These are phyloP conservation scores for Penicillium sp. DNA, from an alignment of 2,329 filamentous ascomycete species.

Conservation along the genomic window DNA sequence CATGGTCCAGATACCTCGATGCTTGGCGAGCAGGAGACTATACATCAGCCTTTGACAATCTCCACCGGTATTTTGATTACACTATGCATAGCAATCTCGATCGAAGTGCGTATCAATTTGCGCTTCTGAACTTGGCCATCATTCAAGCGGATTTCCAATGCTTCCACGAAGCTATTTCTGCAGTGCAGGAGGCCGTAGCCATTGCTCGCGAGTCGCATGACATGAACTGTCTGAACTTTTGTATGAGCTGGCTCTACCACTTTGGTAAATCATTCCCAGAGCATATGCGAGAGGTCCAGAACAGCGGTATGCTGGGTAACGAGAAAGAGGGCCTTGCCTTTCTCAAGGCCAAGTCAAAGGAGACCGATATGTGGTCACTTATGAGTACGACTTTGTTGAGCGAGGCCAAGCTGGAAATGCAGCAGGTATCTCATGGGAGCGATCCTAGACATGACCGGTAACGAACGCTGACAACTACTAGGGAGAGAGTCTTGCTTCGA, in stretches of 20 bases:
- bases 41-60: constrained; percentile 79
- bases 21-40: constrained; percentile 90
- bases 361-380: constrained; percentile 79
- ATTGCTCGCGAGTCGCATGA: constrained; percentile 94
- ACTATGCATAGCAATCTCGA: constrained; percentile 77
- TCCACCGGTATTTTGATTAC: constrained; percentile 96
- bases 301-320: constrained; percentile 69
- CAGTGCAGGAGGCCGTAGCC: constrained; percentile 91
- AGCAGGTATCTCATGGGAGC: constrained; percentile 58
- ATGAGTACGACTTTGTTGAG: constrained; percentile 79
- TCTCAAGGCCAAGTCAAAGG: constrained; percentile 79
- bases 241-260: constrained; percentile 92
- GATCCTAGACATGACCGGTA: background rate
- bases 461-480: constrained; percentile 30
- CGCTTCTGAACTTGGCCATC: constrained; percentile 86
- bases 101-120: constrained; percentile 88
- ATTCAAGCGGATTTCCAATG: constrained; percentile 95
- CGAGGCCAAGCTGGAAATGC: constrained; percentile 76
- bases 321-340: constrained; percentile 80
- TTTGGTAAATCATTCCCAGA: constrained; percentile 82
- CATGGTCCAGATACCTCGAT: constrained; percentile 69
- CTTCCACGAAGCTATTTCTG: constrained; percentile 81
- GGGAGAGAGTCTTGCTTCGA: constrained; percentile 58
- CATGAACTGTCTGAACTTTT: constrained; percentile 88
- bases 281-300: constrained; percentile 67